Base-by-base conservation (phyloP, 257 asterid genomes). In the Solanum neorickii region DNA sequence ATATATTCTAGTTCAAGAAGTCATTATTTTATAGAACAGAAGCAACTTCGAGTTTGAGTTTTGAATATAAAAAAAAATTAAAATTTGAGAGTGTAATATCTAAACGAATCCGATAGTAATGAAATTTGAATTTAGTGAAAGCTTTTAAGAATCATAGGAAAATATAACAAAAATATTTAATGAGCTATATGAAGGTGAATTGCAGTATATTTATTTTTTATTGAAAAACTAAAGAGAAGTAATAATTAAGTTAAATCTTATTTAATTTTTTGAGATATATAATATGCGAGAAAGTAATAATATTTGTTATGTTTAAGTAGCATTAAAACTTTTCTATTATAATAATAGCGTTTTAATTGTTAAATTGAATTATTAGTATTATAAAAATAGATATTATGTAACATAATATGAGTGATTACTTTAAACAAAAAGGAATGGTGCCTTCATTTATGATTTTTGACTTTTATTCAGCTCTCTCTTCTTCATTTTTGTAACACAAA, bases 1-100 rank as follows among this genome's bases (percentile, higher is more conserved):
- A 78, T 4, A 27, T 46, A 27, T 78, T 46, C 62, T 14, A 6
- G 76, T 69, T 29, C 23, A 31, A 69, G 42, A 29, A 69, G 31
- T 69, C 12, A 29, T 29, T 69, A 27, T 13, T 66, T 10, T n/a
- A 12, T 23, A 10, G 14, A 62, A 62, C 11, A 23, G 1, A 23
- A 62, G 25, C 7, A 59, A 0, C 0, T 1, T 59, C 2, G 12
- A 59, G 2, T 59, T 20, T 0, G 27, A 59, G 12, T 8, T 20
- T 59, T 59, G 9, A 2, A 56, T 18, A 56, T 47, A 18, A 47
- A 47, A 13, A 42, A 3, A 35, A 5, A 0, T 35, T 5, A 5
- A 35, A 5, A 35, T 35, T 37, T 1, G 2, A 37, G 41, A 37
- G 2, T 37, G 9, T 7, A 37, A 37, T 37, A 37, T 37, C 0